Evolutionary conservation across 345 rosid genomes (phyloP), one percentile per base, ranked within the genome.

Genomic region (Citrus australasica): DNA sequence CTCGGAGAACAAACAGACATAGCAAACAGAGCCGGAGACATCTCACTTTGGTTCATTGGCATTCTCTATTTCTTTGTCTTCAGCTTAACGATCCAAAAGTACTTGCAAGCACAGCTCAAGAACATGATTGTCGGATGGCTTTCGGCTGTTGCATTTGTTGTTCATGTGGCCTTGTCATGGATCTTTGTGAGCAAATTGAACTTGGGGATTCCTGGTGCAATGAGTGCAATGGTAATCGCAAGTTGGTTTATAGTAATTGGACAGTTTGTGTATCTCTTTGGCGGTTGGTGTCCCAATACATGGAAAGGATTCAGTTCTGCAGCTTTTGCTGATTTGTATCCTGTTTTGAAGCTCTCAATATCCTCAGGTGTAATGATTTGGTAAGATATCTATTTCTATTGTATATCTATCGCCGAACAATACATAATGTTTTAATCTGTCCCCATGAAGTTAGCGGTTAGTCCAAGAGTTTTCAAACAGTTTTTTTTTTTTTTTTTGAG

Each of bases 271-370:
- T 91, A 89, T 61, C 46, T 87, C 17, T 85, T 90, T 27, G 88
- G 95, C 1, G 92, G 95, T 9, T 86, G 95, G 93, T 92, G 97
- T 77, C 87, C 90, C 6, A 6, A 82, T 10, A 88, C 93, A 10
- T 90, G 97, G 95, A 90, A 79, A n/a, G 95, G 97, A 1, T 88
- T 93, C 75, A 80, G 84, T 24, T 38, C 21, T 35, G 86, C 84
- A 71, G 86, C 92, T 24, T 88, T 91, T 73, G 10, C 53, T 40
- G 90, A 87, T 74, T 46, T 91, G 6, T 5, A 83, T 7, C 93
- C 97, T 5, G 78, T 89, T 38, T 56, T 88, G 21, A 90, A 88
- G 87, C 92, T 89, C 73, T 90, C 93, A 17, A 67, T 92, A 21
- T 89, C 92, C 4, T 89, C 95, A 0, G 92, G 92, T 42, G 30